These are phyloP conservation scores for Geranomyces variabilis DNA, from an alignment of 192 early-diverging fungal genomes.

Conservation along the genomic window DNA sequence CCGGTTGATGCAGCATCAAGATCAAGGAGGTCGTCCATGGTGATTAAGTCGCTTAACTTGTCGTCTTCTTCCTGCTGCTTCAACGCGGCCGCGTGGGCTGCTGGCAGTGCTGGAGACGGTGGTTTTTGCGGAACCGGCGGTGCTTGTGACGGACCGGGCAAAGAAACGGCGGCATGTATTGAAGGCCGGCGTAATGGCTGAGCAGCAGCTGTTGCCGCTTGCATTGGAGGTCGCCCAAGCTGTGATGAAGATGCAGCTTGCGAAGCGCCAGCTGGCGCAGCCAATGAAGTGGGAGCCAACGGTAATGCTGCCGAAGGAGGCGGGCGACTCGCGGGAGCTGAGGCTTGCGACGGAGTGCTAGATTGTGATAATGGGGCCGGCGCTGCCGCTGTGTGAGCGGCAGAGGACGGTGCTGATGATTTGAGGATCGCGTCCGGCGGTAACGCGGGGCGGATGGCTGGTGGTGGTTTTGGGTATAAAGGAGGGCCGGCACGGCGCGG, in stretches of 20 bases:
- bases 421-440: background rate
- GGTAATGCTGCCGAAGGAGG: background rate
- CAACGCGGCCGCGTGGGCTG: background rate
- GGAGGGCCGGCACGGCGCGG: background rate
- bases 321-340: background rate
- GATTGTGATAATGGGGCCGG: slow-evolving; percentile 10
- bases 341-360: background rate
- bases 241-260: background rate
- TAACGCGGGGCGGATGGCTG: background rate
- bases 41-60: background rate
- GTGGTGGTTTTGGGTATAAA: background rate
- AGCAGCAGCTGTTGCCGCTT: background rate
- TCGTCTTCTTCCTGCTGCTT: slow-evolving; percentile 7
- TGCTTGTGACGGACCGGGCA: no score
- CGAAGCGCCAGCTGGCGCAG: background rate
- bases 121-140: slow-evolving; percentile 1
- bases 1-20: background rate
- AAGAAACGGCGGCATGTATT: background rate
- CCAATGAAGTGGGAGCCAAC: background rate
- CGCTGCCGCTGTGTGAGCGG: background rate
- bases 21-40: slow-evolving; percentile 30
- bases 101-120: background rate
- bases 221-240: background rate
- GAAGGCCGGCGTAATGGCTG: background rate
- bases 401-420: background rate